phyloP scores from a whole-genome alignment of 1,284 basidiomycete genomes.

The Malassezia caprae region DNA sequence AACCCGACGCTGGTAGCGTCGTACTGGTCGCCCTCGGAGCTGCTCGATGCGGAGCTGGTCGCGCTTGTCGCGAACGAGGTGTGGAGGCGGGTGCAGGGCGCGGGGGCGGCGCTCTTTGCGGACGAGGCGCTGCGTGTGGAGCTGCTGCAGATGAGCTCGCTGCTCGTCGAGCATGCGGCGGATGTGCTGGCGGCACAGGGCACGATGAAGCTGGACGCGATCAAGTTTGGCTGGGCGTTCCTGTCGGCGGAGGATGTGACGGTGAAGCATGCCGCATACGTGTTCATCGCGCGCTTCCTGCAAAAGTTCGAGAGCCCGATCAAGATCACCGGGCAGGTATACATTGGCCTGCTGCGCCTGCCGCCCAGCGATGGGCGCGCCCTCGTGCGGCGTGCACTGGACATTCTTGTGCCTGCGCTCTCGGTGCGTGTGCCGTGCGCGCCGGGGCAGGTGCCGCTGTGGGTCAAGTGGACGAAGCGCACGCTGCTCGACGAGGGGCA shows the following conservation, averaged over 20 bases:
- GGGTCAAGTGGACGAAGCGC: conserved; percentile 80
- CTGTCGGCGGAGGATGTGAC: conserved; percentile 72
- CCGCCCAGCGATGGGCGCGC: conserved; percentile 65
- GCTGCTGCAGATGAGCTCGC: conserved; percentile 76
- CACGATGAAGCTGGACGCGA: conserved; percentile 80
- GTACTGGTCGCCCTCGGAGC: conserved; percentile 48
- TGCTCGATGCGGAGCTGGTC: conserved; percentile 62
- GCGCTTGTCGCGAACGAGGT: conserved; percentile 62
- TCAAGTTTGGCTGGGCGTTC: conserved; percentile 87
- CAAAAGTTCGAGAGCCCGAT: conserved; percentile 77
- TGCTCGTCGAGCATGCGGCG: conserved; percentile 75
- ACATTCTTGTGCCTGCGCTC: conserved; percentile 80
- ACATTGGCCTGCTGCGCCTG: conserved; percentile 79
- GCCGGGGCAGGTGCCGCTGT: conserved; percentile 59
- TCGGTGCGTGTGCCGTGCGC: conserved; percentile 52
- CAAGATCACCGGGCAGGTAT: conserved; percentile 89
- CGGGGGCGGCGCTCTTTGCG: conserved; percentile 50
- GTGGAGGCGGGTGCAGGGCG: conserved; percentile 66
- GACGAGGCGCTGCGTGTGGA: conserved; percentile 82
- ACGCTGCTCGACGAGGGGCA: conserved; percentile 82
- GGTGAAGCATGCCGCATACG: conserved; percentile 86
- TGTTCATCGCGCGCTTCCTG: conserved; percentile 89
- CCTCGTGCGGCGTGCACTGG: conserved; percentile 74
- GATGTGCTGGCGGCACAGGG: conserved; percentile 57
- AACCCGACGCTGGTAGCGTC: conserved; percentile 79